Base-by-base conservation (phyloP, 495 filamentous ascomycete genomes). In the Chaetomidium leptoderma region DNA sequence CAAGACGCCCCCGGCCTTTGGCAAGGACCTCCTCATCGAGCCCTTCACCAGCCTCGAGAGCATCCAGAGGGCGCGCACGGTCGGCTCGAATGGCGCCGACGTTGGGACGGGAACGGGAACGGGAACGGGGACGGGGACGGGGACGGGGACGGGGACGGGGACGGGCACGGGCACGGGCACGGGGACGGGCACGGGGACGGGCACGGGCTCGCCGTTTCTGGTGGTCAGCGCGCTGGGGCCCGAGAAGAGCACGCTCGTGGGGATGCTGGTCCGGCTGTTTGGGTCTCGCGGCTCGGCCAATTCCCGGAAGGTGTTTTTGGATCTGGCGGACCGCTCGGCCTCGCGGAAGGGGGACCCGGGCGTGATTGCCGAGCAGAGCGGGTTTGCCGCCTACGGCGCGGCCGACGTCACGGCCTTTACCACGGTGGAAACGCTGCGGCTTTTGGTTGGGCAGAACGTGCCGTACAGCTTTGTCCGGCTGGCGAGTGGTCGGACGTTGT, bases 391-490 rank as follows among this genome's bases (percentile, higher is more conserved):
- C 10, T 92, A 92, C 70, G 87, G 87, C 3, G 82, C 85, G 33
- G 86, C 85, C 24, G 88, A 92, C 63, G 86, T 90, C 29, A 86
- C 81, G 65, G 88, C 88, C 0, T 92, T 89, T 73, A 90, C 87
- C 11, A 91, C 87, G 19, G 88, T 90, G 16, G 87, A 91, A 70
- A 92, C 86, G 33, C 71, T 92, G 10, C 76, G 88, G 44, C 63
- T 92, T 60, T 75, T 93, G 9, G 88, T 92, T 9, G 89, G 89
- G 16, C 86, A 91, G 76, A 91, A 91, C 67, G 88, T 93, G 35
- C 86, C 87, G 26, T 91, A 89, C 74, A 89, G 89, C 71, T 93
- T 93, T 74, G 89, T 91, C 35, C 70, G 88, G 37, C 76, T 92
- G 73, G 87, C 88, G 8, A 85, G 85, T 60, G 88, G 88, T 16